phyloP scores from a whole-genome alignment of 129 eudicot genomes.

The Daucus carota region DNA sequence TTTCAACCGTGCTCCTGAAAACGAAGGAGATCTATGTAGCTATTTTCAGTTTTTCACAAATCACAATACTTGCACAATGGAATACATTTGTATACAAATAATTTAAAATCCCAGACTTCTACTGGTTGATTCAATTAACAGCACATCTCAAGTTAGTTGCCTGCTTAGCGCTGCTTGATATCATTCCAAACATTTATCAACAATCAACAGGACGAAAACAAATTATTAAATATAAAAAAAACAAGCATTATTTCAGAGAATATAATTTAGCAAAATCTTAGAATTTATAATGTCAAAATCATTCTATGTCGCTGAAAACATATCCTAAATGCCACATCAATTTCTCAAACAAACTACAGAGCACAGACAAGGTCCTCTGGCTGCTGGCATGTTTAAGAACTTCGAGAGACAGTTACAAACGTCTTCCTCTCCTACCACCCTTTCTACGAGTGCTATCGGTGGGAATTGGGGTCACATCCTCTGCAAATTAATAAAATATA shows the following conservation, averaged over 20 bases:
- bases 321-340: neutral
- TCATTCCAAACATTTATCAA: no score
- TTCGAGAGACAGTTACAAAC: constrained; percentile 1
- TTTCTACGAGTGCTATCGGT: constrained; percentile 37
- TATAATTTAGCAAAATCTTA: neutral
- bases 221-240: neutral
- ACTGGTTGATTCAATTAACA: no score
- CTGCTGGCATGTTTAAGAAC: neutral
- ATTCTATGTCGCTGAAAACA: neutral
- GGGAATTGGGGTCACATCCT: constrained; percentile 38
- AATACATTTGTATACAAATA: no score
- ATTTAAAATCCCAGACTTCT: no score
- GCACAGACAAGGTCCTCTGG: neutral
- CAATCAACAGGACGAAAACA: neutral
- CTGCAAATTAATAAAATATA: constrained; percentile 12
- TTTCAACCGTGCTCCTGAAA: no score
- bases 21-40: no score
- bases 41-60: no score
- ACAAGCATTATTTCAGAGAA: neutral
- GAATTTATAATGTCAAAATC: neutral
- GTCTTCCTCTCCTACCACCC: constrained; percentile 38
- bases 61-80: no score
- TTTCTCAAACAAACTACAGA: neutral
- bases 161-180: no score
- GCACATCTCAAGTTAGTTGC: neutral